Evolutionary conservation across 129 eudicot genomes (phyloP).

Genomic region (Centrapalus pauciflorus): DNA sequence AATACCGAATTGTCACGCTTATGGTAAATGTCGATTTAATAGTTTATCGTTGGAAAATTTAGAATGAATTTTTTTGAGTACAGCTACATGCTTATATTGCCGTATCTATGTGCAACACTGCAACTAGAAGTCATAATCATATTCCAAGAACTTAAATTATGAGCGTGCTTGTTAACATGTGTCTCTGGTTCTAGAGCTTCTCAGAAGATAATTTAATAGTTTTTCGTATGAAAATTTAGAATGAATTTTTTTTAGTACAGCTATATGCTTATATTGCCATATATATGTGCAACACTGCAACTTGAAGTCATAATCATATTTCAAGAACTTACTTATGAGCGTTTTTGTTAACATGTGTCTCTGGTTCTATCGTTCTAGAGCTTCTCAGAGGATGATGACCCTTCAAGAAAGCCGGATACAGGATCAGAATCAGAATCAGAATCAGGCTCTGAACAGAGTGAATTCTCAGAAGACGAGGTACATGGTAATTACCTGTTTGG

Average conservation of each 20-base stretch:
- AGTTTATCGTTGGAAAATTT: background rate
- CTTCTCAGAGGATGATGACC: constrained; percentile 33
- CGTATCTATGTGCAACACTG: background rate
- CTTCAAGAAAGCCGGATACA: constrained; percentile 12
- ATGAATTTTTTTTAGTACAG: background rate
- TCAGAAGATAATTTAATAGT: constrained; percentile 29
- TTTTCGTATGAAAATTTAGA: background rate
- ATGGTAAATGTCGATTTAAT: no score
- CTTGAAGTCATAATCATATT: background rate
- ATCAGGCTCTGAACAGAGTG: constrained; percentile 47
- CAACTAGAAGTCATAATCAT: background rate
- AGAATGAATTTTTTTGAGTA: background rate
- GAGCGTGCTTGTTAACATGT: constrained; percentile 7
- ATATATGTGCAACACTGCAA: background rate
- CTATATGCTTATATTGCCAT: background rate
- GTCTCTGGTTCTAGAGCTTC: constrained; percentile 24
- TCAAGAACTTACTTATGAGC: background rate
- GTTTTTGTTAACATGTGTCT: constrained; percentile 9
- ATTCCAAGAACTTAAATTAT: constrained; percentile 1
- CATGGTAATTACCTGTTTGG: constrained; percentile 29
- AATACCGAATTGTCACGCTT: background rate
- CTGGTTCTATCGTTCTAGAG: constrained; percentile 30
- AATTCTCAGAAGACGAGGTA: constrained; percentile 58
- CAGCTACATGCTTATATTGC: background rate
- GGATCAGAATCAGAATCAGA: constrained; percentile 18